Evolutionary conservation across 257 asterid genomes (phyloP), one percentile per base, ranked within the genome.

Genomic region (Leonotis leonurus): DNA sequence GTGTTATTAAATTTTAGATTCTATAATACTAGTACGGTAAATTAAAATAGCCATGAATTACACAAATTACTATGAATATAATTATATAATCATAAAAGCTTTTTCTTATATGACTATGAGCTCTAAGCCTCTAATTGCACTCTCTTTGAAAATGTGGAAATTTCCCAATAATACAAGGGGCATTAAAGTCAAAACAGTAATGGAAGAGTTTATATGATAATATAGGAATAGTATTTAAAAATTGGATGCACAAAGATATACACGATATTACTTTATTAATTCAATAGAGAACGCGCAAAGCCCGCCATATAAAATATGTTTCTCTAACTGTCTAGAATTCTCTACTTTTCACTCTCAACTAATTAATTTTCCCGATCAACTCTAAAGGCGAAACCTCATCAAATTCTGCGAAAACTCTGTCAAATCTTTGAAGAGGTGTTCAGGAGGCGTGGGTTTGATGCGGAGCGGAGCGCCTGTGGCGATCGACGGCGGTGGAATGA

Each of bases 391-490:
- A 10, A 40, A 45, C 49, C 57, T 43, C 56, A 12, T 29, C 8
- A 45, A 17, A 27, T 17, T 22, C 2, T 20, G 0, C 32, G 4
- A 5, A 21, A 56, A 27, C 2, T 17, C 12, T 9, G 65, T 6
- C 43, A 10, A 36, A 36, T 30, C 8, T 57, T 24, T 1, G 36
- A 49, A 21, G 26, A 48, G 33, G 54, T 50, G 0, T 27, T 60
- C 56, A 13, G 32, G 20, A 35, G 26, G 44, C 57, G 30, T 33
- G 37, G 56, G 51, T 49, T 32, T 3, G 16, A 56, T 72, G 79
- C 26, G 48, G 37, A 71, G 3, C 20, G 68, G 60, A 55, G 63
- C 44, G 24, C 70, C 73, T 62, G 72, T 69, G 43, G 79, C 26
- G n/a, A 67, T 69, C 24, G 54, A 17, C 68, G 56, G 62, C 11